These are phyloP conservation scores for Pythium aphanidermatum DNA, from an alignment of 352 stramenopile genomes.

Conservation along the genomic window DNA sequence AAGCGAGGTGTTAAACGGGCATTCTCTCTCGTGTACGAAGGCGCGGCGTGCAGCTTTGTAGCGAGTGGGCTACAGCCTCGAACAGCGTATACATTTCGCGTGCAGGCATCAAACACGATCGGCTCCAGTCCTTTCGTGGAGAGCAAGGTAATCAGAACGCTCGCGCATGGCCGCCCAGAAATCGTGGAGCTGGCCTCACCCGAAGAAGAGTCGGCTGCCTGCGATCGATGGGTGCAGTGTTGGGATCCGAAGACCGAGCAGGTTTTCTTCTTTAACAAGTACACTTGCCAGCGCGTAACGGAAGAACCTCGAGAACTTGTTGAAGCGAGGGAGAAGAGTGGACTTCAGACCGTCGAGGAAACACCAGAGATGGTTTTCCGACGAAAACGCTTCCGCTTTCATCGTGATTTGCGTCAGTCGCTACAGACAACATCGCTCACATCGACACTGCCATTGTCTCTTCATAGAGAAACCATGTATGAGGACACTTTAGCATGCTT, in stretches of 20 bases:
- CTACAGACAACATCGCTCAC: slow-evolving; percentile 29
- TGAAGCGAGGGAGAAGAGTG: slow-evolving; percentile 32
- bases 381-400: slow-evolving; percentile 82
- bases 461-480: slow-evolving; percentile 58
- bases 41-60: slow-evolving; percentile 57
- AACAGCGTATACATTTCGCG: slow-evolving; percentile 54
- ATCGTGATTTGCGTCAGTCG: slow-evolving; percentile 54
- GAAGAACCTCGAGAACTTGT: slow-evolving; percentile 49
- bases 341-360: slow-evolving; percentile 43
- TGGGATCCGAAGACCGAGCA: slow-evolving; percentile 82
- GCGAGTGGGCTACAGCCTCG: slow-evolving; percentile 36
- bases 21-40: slow-evolving; percentile 54
- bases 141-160: slow-evolving; percentile 49
- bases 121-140: slow-evolving; percentile 58
- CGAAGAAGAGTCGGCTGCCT: slow-evolving; percentile 49
- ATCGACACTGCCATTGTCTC: slow-evolving; percentile 30
- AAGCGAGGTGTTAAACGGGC: background rate
- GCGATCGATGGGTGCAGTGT: slow-evolving; percentile 79
- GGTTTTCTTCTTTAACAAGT: slow-evolving; percentile 89
- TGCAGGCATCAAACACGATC: slow-evolving; percentile 65
- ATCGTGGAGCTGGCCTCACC: slow-evolving; percentile 56
- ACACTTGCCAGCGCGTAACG: slow-evolving; percentile 60
- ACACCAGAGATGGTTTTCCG: slow-evolving; percentile 77
- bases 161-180: slow-evolving; percentile 49
- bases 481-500: slow-evolving; percentile 63